Evolutionary conservation across 495 filamentous ascomycete genomes (phyloP), one percentile per base, ranked within the genome.

Genomic region (Neurospora hispaniola): DNA sequence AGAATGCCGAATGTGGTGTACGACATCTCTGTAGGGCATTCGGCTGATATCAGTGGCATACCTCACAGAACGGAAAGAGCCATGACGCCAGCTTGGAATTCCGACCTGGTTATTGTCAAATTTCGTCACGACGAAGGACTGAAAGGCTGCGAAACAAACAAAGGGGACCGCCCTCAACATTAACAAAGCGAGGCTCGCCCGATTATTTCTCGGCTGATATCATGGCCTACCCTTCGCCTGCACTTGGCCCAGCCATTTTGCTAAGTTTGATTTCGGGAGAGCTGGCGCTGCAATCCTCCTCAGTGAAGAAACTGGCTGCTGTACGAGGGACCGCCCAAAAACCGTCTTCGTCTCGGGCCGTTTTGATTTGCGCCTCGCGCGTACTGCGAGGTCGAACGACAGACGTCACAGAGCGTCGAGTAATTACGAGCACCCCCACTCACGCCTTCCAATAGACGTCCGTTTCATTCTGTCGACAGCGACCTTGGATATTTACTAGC

Each of bases 361-460:
- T 40, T 39, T 20, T 35, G 18, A 23, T 12, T 71, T 68, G n/a
- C 35, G 35, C 42, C 23, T 16, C 54, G 54, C 54, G 54, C 14
- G 39, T 23, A 70, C 20, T 41, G 54, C 35, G 70, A 43, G 72
- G 70, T 76, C 43, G 73, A 74, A 76, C 62, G 70, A 59, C 35
- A 74, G 72, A 76, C 74, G 74, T 76, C 74, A 76, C 74, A 71
- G 42, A 69, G 72, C 74, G 40, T 69, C 72, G 18, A 73, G 68
- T 70, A 39, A 40, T 74, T 59, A 68, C 35, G 42, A 40, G 12
- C 54, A 69, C 54, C 74, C 74, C 74, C 48, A 70, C 70, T 70
- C 68, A 38, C 18, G 27, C 42, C 39, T 70, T 38, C 71, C 73
- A 74, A 54, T 41, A 62, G 74, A 75, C 71, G 73, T 69, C 71